Base-by-base conservation (phyloP, 306 rosid genomes). In the Vicia villosa region DNA sequence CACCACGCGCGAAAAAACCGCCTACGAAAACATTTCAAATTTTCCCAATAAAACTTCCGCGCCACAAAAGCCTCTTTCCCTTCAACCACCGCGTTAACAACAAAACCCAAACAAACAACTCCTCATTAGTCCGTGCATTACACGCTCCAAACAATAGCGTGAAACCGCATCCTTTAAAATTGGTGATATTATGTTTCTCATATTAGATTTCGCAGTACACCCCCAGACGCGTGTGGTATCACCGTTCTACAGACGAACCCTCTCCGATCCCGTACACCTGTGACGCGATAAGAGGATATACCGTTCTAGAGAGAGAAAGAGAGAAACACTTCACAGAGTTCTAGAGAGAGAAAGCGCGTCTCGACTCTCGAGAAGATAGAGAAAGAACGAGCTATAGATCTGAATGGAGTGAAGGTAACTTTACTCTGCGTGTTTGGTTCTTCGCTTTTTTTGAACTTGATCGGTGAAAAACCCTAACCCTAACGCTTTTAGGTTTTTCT, bases 181-280 rank as follows among this genome's bases (percentile, higher is more conserved):
- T 41, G 36, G 58, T 34, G 76, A 66, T 68, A 63, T 62, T 68
- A 69, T 68, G 65, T 84, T 81, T 79, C 77, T 63, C 63, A 75
- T 74, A 66, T 86, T 81, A 81, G 76, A 64, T 80, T 80, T 84
- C 60, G 72, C 13, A 41, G 66, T 14, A 22, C 79, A 68, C 80
- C 81, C 78, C 82, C 66, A 78, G 70, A 83, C 96, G 88, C 88
- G 76, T 78, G 2, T 68, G 32, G 57, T 63, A 58, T 71, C 66
- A 50, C 73, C 57, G 69, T 67, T 64, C 73, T 41, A 9, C 85
- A 6, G 36, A 82, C 84, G 80, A 73, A 13, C 62, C 75, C 60
- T 22, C 51, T 52, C 78, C 65, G 78, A 62, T 45, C 85, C 96
- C 95, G 96, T 89, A 84, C 94, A 89, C 74, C 82, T 91, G 89